Base-by-base conservation (phyloP, 805 yeast genomes). In the Ogataea henricii region DNA sequence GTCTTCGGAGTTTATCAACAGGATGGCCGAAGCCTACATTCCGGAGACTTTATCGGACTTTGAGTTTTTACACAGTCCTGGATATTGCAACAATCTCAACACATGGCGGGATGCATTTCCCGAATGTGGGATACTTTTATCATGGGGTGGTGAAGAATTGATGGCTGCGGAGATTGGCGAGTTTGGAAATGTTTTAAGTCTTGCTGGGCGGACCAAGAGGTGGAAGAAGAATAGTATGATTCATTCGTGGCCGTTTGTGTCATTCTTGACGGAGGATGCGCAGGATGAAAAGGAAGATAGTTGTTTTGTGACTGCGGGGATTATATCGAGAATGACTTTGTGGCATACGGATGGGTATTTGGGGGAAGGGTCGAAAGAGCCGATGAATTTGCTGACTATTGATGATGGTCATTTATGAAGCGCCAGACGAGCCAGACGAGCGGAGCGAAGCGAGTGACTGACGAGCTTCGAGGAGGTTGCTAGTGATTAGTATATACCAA, bases 241-340 rank as follows among this genome's bases (percentile, higher is more conserved):
- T 2, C 83, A 78, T 49, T 67, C 75, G 16, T 78, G 82, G 82
- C 81, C 80, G 7, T 58, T 78, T 23, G 48, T 72, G 4, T 59
- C 64, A 3, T 70, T 71, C 43, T 64, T 64, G 38, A 60, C 75
- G 2, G 81, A 76, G 40, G 67, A 74, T 38, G 59, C 65, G 3
- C 67, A 69, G 37, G 74, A 70, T 22, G 76, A 70, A 43, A 70
- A 77, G 46, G 75, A 72, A 43, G 71, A 64, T 25, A 74, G 77
- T 25, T 58, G 76, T 16, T 70, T 71, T 35, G 48, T 62, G 2
- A 56, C 70, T 33, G 66, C 77, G 3, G 70, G 70, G 5, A 63
- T 69, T 32, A 53, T 77, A 3, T 72, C 80, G 1, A 54, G 78
- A 35, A 70, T 76, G 74, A 54, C 71, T 4, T 61, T 76, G 18